Percentiles rank a stretch among this genome's conserved stretches.
phyloP scores from a whole-genome alignment of 106 monocot species.

The Allium fistulosum region DNA sequence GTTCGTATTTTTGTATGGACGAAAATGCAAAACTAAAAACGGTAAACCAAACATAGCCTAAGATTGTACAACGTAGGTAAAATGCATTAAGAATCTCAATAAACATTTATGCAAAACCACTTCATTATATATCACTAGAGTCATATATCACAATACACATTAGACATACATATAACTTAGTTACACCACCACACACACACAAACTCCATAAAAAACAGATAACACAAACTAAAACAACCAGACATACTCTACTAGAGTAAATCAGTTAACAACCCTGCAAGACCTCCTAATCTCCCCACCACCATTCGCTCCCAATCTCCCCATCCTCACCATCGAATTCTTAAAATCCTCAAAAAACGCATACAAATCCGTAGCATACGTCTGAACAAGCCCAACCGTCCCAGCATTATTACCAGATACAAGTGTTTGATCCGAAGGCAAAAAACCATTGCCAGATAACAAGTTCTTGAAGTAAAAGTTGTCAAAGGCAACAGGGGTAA shows the following conservation, averaged over 20 bases:
- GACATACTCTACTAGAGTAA: neutral
- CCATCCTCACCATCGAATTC: slow-evolving; percentile 74
- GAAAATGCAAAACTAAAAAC: no score
- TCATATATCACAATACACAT: neutral
- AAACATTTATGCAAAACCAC: neutral
- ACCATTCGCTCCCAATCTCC: slow-evolving; percentile 30
- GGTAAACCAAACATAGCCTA: no score
- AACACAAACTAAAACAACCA: neutral
- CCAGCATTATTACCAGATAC: slow-evolving; percentile 5
- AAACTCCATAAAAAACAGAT: neutral
- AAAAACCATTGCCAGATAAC: slow-evolving; percentile 60
- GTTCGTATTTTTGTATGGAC: no score
- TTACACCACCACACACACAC: neutral
- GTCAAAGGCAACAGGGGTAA: slow-evolving; percentile 79
- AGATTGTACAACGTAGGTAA: no score
- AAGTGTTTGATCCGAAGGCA: slow-evolving; percentile 67
- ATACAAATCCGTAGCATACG: slow-evolving; percentile 35
- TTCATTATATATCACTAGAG: neutral
- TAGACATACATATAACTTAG: neutral
- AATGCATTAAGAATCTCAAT: no score
- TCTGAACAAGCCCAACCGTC: slow-evolving; percentile 31
- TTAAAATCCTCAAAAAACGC: slow-evolving; percentile 74
- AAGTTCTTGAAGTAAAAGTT: slow-evolving; percentile 93
- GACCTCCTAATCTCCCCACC: slow-evolving; percentile 55
- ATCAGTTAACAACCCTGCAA: slow-evolving; percentile 57